A percentile compares a stretch with the other conserved stretches of the same genome.
Conservation (phyloP, 768 basidiomycete species). For the Inosperma sp. region DNA sequence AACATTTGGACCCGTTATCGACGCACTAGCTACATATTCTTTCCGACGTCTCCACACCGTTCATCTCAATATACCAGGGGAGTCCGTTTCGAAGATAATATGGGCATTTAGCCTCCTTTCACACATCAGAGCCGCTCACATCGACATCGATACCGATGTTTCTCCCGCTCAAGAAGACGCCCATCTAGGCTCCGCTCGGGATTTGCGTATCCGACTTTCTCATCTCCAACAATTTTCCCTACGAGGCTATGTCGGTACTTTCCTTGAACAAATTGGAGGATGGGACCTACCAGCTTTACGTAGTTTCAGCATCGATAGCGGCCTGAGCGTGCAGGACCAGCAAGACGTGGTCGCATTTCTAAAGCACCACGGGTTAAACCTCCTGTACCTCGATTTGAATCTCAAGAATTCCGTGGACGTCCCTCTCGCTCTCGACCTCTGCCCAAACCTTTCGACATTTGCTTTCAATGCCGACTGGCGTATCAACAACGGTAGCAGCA, state of each 20-base stretch:
- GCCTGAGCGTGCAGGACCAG: constrained; percentile 40
- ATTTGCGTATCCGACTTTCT: constrained; percentile 50
- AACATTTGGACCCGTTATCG: constrained; percentile 59
- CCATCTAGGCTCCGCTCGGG: constrained; percentile 56
- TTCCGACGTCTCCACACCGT: constrained; percentile 53
- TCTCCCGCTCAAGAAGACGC: constrained; percentile 30
- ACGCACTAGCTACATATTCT: constrained; percentile 53
- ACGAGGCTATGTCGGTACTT: constrained; percentile 54
- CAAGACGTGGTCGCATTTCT: constrained; percentile 63
- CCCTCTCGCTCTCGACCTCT: constrained; percentile 54
- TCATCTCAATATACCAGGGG: constrained; percentile 53
- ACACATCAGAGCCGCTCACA: constrained; percentile 48
- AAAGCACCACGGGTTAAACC: constrained; percentile 47
- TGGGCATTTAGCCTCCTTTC: constrained; percentile 67
- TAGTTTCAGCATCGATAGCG: constrained; percentile 54
- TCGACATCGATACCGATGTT: constrained; percentile 44
- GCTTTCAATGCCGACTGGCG: constrained; percentile 78
- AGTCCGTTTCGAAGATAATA: constrained; percentile 59
- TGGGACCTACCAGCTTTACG: constrained; percentile 64
- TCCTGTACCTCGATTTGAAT: constrained; percentile 64
- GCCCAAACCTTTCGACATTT: constrained; percentile 58
- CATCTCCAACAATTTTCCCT: constrained; percentile 60
- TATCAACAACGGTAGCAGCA: constrained; percentile 35
- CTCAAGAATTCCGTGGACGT: constrained; percentile 55
- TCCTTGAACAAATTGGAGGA: constrained; percentile 63